Evolutionary conservation across 192 early-diverging fungal genomes (phyloP), one percentile per base, ranked within the genome.

Genomic region (Backusella luteola): DNA sequence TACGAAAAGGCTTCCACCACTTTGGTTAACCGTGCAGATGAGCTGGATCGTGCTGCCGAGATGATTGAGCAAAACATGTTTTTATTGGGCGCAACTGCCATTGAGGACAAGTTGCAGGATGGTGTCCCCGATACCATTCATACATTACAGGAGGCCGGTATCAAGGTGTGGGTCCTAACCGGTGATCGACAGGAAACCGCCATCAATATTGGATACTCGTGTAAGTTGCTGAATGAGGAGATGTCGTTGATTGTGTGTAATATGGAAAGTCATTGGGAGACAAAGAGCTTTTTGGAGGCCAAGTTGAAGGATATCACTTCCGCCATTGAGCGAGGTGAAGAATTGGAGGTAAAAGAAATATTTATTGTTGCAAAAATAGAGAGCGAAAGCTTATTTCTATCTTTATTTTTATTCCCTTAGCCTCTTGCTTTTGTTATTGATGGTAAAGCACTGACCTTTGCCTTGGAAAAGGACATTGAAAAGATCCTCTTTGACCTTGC

Each of bases 181-280:
- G 98, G 98, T 66, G 98, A 99, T 85, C 84, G 96, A 42, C 97
- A 98, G 82, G 98, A 99, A 82, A 99, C 98, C 6, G 98, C 98
- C 41, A 97, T 99, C 87, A 98, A 99, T 82, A 98, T 99, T 85
- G 98, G 96, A 17, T 97, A 96, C 77, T 93, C 92, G 66, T 97
- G 96, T 85, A 97, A 98, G 84, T 86, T 99, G 35, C 90, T 99
- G 68, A 94, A 95, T 63, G 97, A 98, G 76, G 97, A 97, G 73
- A 98, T 98, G 95, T 92, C 92, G 34, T 83, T 99, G 36, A 94
- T 99, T 73, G 87, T 98, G 63, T 94, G 95, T 81, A 99, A 97
- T 79, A 94, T 97, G 81, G 86, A 91, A 34, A 97, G 89, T 69
- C 94, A 97, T 80, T 94, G 92, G 89, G 95, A 94, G 67, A 97